Evolutionary conservation across 192 early-diverging fungal species (phyloP).

Genomic region (Entomortierella beljakovae): DNA sequence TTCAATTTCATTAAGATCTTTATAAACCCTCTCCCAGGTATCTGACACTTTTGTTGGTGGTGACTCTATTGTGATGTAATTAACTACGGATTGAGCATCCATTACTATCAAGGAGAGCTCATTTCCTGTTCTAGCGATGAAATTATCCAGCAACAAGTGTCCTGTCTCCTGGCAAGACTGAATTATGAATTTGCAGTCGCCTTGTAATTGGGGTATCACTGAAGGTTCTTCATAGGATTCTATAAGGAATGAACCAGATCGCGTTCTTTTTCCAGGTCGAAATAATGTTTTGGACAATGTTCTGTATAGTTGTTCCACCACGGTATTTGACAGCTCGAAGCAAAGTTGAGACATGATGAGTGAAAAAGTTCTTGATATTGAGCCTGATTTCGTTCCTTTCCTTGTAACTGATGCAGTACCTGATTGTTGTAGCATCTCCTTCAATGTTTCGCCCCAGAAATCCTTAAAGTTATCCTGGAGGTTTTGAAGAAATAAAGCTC

Average conservation of each 20-base stretch:
- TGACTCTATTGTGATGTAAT: slow-evolving; percentile 21
- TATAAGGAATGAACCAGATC: slow-evolving; percentile 47
- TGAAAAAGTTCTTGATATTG: slow-evolving; percentile 8
- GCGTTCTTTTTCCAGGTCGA: slow-evolving; percentile 37
- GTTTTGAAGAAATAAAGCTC: slow-evolving; percentile 38
- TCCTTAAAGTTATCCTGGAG: slow-evolving; percentile 48
- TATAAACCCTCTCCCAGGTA: slow-evolving; percentile 53
- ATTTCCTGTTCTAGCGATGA: slow-evolving; percentile 42
- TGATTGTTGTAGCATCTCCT: slow-evolving; percentile 38
- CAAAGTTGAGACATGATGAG: slow-evolving; percentile 42
- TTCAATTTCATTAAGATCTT: slow-evolving; percentile 51
- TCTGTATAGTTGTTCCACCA: slow-evolving; percentile 41
- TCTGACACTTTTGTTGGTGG: slow-evolving; percentile 38
- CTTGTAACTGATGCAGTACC: not conserved
- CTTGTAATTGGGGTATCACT: slow-evolving; percentile 36
- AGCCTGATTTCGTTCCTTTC: not conserved
- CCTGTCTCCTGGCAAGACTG: slow-evolving; percentile 44
- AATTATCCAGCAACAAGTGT: slow-evolving; percentile 31
- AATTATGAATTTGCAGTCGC: slow-evolving; percentile 41
- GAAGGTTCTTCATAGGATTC: slow-evolving; percentile 49
- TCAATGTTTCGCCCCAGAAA: slow-evolving; percentile 55
- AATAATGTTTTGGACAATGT: slow-evolving; percentile 40
- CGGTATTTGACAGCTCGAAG: slow-evolving; percentile 27
- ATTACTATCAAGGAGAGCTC: slow-evolving; percentile 40
- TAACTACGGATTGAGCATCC: slow-evolving; percentile 21